Evolutionary conservation across 257 asterid species (phyloP).

Genomic region (Craterostigma plantagineum): DNA sequence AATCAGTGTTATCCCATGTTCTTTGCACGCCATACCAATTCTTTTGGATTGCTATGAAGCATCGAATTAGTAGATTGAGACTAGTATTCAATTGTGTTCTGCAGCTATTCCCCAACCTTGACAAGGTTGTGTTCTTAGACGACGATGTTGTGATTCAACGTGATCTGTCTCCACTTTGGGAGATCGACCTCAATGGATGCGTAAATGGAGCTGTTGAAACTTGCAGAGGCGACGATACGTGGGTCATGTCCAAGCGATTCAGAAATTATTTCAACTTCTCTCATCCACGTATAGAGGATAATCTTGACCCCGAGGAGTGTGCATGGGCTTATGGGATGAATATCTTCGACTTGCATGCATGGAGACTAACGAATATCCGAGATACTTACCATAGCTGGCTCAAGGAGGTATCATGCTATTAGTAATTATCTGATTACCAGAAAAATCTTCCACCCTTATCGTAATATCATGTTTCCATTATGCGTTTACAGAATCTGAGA

Average conservation of each 20-base stretch:
- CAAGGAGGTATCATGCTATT: slow-evolving; percentile 35
- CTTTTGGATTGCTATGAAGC: slow-evolving; percentile 9
- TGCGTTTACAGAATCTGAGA: slow-evolving; percentile 35
- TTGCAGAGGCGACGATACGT: slow-evolving; percentile 76
- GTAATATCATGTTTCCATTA: too few species aligned
- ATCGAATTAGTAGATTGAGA: not conserved
- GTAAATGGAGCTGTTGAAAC: slow-evolving; percentile 97
- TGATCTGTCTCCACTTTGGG: slow-evolving; percentile 78
- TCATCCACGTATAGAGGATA: slow-evolving; percentile 62
- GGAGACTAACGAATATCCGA: slow-evolving; percentile 67
- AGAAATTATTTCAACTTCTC: slow-evolving; percentile 89
- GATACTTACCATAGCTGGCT: slow-evolving; percentile 81
- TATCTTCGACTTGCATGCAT: slow-evolving; percentile 63
- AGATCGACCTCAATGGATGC: slow-evolving; percentile 63
- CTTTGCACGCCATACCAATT: slow-evolving; percentile 3
- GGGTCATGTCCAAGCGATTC: slow-evolving; percentile 94
- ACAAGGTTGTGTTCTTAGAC: slow-evolving; percentile 84
- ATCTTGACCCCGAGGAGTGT: slow-evolving; percentile 77
- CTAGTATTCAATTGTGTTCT: slow-evolving; percentile 12
- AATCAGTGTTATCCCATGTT: not conserved
- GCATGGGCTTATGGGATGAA: slow-evolving; percentile 99
- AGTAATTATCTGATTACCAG: too few species aligned
- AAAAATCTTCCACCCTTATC: too few species aligned
- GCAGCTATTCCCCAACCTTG: slow-evolving; percentile 87
- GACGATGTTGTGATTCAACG: slow-evolving; percentile 84